A percentile compares a stretch with the other conserved stretches of the same genome.
phyloP scores from a whole-genome alignment of 2,329 filamentous ascomycete species.

The Trichoderma gracile region DNA sequence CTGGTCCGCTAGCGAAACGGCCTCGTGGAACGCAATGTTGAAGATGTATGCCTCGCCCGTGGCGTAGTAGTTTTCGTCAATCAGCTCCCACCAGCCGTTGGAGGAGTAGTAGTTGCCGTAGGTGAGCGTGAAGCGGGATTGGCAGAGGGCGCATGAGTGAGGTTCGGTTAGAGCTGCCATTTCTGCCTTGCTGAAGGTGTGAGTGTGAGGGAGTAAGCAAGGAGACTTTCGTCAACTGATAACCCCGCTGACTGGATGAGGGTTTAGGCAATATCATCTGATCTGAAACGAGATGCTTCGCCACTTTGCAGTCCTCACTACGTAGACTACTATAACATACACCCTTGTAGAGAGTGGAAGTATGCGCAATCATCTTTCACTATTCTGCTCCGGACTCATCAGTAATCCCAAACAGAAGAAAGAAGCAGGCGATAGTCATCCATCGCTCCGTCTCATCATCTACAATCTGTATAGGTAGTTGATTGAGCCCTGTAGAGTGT shows the following conservation, averaged over 20 bases:
- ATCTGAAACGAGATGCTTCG: not conserved
- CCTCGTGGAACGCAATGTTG: conserved; percentile 10
- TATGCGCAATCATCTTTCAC: too few relatives aligned
- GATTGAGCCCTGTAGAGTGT: too few relatives aligned
- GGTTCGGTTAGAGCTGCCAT: not conserved
- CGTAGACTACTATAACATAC: too few relatives aligned
- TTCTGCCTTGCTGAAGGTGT: not conserved
- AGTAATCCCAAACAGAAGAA: too few relatives aligned
- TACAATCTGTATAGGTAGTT: too few relatives aligned
- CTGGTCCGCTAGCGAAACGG: not conserved
- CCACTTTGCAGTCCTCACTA: not conserved
- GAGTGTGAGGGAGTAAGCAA: not conserved
- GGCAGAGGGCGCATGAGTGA: conserved; percentile 9
- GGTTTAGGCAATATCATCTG: not conserved
- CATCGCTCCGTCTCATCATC: too few relatives aligned
- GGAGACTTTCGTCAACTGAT: not conserved
- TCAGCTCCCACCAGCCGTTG: conserved; percentile 11
- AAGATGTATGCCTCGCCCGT: conserved; percentile 15
- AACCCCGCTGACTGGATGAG: not conserved
- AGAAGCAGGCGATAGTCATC: too few relatives aligned
- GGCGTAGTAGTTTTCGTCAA: conserved; percentile 16
- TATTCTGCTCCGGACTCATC: too few relatives aligned
- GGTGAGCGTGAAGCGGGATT: not conserved
- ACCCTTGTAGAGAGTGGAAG: too few relatives aligned
- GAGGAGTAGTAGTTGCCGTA: conserved; percentile 19